Evolutionary conservation across 768 basidiomycete species (phyloP).

Genomic region (Strobilomyces dryophilus): DNA sequence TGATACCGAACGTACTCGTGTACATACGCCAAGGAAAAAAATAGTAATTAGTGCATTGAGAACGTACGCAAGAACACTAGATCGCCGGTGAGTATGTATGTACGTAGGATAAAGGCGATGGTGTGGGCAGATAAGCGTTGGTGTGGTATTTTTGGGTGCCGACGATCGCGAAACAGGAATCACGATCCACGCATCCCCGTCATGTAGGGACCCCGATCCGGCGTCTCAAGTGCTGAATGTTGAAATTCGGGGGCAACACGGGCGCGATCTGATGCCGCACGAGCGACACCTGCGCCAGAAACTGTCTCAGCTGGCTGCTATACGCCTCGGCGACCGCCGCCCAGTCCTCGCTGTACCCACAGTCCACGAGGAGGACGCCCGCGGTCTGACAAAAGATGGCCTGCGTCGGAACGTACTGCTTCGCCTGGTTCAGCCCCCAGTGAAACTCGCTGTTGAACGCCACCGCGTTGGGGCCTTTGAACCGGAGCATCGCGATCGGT

Average conservation of each 20-base stretch:
- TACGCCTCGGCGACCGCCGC: slow-evolving; percentile 29
- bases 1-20: not conserved
- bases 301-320: slow-evolving; percentile 28
- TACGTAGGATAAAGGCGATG: not conserved
- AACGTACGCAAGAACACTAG: slow-evolving; percentile 1
- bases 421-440: slow-evolving; percentile 25
- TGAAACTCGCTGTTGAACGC: slow-evolving; percentile 27
- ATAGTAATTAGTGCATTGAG: not conserved
- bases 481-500: slow-evolving; percentile 21
- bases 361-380: slow-evolving; percentile 22
- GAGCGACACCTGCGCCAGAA: slow-evolving; percentile 28
- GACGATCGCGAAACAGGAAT: not conserved
- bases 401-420: slow-evolving; percentile 25
- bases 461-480: slow-evolving; percentile 30
- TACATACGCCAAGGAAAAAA: not conserved
- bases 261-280: slow-evolving; percentile 30
- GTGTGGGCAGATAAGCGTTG: not conserved
- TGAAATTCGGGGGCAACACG: slow-evolving; percentile 31
- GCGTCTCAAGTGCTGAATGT: slow-evolving; percentile 30
- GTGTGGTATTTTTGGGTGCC: not conserved
- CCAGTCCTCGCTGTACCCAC: slow-evolving; percentile 27
- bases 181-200: not conserved
- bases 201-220: slow-evolving; percentile 22
- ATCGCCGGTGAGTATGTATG: slow-evolving; percentile 4
- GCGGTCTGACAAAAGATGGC: slow-evolving; percentile 18